Evolutionary conservation across 352 stramenopile genomes (phyloP).

Genomic region (Plasmopara muralis): DNA sequence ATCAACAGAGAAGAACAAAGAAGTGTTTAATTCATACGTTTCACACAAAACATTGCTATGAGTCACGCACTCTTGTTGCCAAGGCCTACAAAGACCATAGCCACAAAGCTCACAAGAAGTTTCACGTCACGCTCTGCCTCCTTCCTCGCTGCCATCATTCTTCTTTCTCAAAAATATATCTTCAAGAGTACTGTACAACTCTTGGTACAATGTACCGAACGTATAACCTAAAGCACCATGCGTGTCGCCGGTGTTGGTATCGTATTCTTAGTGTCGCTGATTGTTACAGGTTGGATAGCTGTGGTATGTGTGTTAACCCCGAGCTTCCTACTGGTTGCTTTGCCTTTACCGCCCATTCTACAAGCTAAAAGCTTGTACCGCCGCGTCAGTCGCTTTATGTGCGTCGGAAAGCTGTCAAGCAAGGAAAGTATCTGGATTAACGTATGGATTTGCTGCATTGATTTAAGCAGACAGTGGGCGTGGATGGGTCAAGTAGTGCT

Average conservation of each 20-base stretch:
- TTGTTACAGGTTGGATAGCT: constrained; percentile 49
- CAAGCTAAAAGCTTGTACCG: constrained; percentile 38
- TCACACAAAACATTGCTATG: background rate
- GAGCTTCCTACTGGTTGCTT: constrained; percentile 35
- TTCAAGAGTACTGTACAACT: constrained; percentile 5
- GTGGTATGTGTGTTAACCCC: constrained; percentile 53
- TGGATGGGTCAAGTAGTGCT: constrained; percentile 73
- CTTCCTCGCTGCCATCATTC: constrained; percentile 16
- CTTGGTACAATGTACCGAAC: constrained; percentile 9
- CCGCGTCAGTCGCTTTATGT: constrained; percentile 49
- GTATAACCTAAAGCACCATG: constrained; percentile 25
- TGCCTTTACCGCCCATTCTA: constrained; percentile 24
- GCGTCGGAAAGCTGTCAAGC: constrained; percentile 6
- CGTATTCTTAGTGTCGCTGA: constrained; percentile 43
- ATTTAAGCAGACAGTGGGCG: constrained; percentile 51
- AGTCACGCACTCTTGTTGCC: constrained; percentile 73
- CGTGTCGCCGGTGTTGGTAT: constrained; percentile 33
- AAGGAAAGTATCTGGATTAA: background rate
- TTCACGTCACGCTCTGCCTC: constrained; percentile 44
- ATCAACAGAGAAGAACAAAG: constrained; percentile 11
- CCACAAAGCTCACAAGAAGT: constrained; percentile 75
- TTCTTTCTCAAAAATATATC: constrained; percentile 11
- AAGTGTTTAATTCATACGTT: background rate
- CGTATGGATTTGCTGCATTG: constrained; percentile 1
- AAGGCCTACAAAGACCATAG: constrained; percentile 77